Base-by-base conservation (phyloP, 805 yeast genomes). In the Starmerella bombi region DNA sequence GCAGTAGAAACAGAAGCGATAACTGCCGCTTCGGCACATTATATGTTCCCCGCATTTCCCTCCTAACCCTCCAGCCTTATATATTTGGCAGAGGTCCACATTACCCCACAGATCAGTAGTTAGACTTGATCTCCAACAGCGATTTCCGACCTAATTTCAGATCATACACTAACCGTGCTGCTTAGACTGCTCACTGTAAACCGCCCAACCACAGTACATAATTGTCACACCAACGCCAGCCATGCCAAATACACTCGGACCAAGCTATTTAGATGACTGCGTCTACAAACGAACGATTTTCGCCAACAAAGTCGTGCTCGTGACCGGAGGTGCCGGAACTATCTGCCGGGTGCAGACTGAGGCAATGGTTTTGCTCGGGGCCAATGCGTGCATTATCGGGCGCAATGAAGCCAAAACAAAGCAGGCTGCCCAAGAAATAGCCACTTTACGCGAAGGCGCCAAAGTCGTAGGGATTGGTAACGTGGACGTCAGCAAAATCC, bases 251-350 rank as follows among this genome's bases (percentile, higher is more conserved):
- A 54, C 58, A 5, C 36, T 55, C 14, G 30, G 36, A 15, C 25
- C 31, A 15, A 50, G 47, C 15, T 59, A 51, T 37, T 48, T 58
- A 21, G 37, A 53, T 34, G 50, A 49, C 31, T 15, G 50, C 34
- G 51, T 51, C 21, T 60, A 41, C 46, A 76, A 77, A 48, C 73
- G 77, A 1, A 80, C 71, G 49, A 52, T 84, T 30, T 85, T 85
- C 64, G 68, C 74, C 43, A 93, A 80, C 12, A 85, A 85, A 58
- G 94, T 83, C 2, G 91, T 75, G 4, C 80, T 86, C 50, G 82
- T 84, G 38, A 88, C 97, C 1, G 97, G 97, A 5, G 96, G 96
- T 12, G 91, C 96, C 2, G 96, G 96, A 10, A 75, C 94, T n/a
- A 86, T 88, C 41, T 86, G 96, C 59, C 66, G 91, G 36, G 88